Conservation (phyloP, 495 filamentous ascomycete genomes). For the Collariella sp. region DNA sequence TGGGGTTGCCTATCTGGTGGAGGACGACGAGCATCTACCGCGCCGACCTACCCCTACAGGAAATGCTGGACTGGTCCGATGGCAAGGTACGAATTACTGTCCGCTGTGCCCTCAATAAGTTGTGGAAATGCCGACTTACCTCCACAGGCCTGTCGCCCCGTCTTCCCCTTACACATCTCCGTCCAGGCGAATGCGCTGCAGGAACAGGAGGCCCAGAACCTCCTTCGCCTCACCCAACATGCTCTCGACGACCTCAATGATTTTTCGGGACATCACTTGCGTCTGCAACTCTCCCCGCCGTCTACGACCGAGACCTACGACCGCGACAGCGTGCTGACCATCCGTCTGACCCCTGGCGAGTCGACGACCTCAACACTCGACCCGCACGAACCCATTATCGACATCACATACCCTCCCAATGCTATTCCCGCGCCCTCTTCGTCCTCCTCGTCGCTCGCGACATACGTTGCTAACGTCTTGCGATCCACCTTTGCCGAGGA, state of each 20-base stretch:
- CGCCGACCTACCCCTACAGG: conserved; percentile 69
- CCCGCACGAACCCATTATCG: conserved; percentile 60
- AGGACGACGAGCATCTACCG: conserved; percentile 92
- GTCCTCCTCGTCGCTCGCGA: conserved; percentile 64
- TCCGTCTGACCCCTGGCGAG: conserved; percentile 60
- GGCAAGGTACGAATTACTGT: conserved; percentile 58
- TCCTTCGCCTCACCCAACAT: conserved; percentile 79
- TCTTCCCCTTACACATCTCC: conserved; percentile 76
- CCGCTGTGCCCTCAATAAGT: not conserved
- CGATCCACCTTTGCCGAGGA: conserved; percentile 79
- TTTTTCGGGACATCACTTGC: conserved; percentile 82
- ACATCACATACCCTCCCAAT: conserved; percentile 70
- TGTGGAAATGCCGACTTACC: not conserved
- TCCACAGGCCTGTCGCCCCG: conserved; percentile 68
- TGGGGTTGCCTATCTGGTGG: conserved; percentile 95
- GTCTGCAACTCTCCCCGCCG: conserved; percentile 55
- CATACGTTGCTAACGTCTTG: conserved; percentile 71
- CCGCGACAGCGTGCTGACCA: conserved; percentile 54
- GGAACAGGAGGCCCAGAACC: conserved; percentile 60
- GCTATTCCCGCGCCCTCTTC: conserved; percentile 61
- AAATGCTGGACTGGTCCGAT: conserved; percentile 90
- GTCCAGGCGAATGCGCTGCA: conserved; percentile 63
- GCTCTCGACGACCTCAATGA: conserved; percentile 84
- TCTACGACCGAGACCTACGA: conserved; percentile 16
- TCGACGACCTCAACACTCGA: conserved; percentile 54